Base-by-base conservation (phyloP, 495 filamentous ascomycete species). In the Penicillium macrosclerotiorum region DNA sequence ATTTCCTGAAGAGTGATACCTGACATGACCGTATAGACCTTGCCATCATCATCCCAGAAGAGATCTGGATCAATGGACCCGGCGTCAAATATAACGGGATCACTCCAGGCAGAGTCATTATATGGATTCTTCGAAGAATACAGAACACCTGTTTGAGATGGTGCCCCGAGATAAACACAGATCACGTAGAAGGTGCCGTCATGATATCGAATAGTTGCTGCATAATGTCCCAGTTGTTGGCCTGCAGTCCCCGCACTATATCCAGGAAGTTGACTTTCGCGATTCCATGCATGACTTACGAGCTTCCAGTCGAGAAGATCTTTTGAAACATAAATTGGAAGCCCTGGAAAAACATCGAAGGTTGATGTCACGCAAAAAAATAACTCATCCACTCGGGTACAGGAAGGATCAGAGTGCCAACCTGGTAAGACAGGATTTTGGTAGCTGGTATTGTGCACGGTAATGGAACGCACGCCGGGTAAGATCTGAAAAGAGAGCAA, bases 391-490 rank as follows among this genome's bases (percentile, higher is more conserved):
- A 64, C 52, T 13, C 45, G 49, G 12, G 42, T 42, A 22, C 57
- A 60, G 18, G 45, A 53, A 9, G 60, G 60, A 32, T 64, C 60
- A 1, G 49, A 48, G 44, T 64, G 52, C 54, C 54, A 64, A 2
- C 60, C 60, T 1, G 60, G 60, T 5, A 64, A 12, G 18, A 54
- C 45, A 2, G 60, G 60, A 39, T 63, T 63, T 9, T 27, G 18
- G 13, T 32, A 32, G 9, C 23, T 31, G 13, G 25, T 17, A 13
- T 39, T 39, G 27, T 18, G 27, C n/a, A n/a, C n/a, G n/a, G n/a
- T n/a, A n/a, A n/a, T n/a, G n/a, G n/a, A n/a, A n/a, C n/a, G n/a
- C n/a, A n/a, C n/a, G n/a, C n/a, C n/a, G n/a, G n/a, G n/a, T n/a
- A n/a, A n/a, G n/a, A n/a, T n/a, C n/a, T n/a, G n/a, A n/a, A n/a